These are phyloP conservation scores for Nidularia pulvinata DNA, from an alignment of 768 basidiomycete species.

Conservation along the genomic window DNA sequence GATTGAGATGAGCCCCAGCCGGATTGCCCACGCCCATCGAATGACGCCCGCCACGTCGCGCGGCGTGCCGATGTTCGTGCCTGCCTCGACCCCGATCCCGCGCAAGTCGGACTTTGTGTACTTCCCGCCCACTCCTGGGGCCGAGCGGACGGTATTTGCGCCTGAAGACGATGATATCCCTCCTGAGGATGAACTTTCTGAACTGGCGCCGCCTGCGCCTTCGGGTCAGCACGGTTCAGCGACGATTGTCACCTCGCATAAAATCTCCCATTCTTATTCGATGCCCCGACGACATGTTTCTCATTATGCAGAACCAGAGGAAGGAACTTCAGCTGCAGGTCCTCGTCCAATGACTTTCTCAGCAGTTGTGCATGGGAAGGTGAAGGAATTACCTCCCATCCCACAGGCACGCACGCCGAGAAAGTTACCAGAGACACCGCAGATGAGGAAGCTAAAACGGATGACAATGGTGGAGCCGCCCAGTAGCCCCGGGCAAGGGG, in stretches of 20 bases:
- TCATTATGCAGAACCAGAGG: background rate
- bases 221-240: constrained; percentile 6
- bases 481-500: constrained; percentile 46
- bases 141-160: constrained; percentile 18
- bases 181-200: constrained; percentile 4
- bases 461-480: constrained; percentile 30
- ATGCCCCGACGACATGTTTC: constrained; percentile 7
- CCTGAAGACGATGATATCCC: constrained; percentile 3
- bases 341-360: constrained; percentile 33
- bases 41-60: constrained; percentile 33
- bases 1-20: constrained; percentile 33
- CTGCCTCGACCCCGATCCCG: constrained; percentile 14
- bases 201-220: background rate
- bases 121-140: constrained; percentile 35
- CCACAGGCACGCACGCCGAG: constrained; percentile 10
- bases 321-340: background rate
- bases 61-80: constrained; percentile 32
- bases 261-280: constrained; percentile 18
- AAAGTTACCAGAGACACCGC: constrained; percentile 24
- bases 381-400: constrained; percentile 34
- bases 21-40: constrained; percentile 32
- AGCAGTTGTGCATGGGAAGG: constrained; percentile 59
- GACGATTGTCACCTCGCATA: constrained; percentile 15
- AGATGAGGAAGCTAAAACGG: constrained; percentile 21
- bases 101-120: constrained; percentile 29